Evolutionary conservation across 352 stramenopile genomes (phyloP), one percentile per base, ranked within the genome.

Genomic region (Globisporangium rhizosaccharum): DNA sequence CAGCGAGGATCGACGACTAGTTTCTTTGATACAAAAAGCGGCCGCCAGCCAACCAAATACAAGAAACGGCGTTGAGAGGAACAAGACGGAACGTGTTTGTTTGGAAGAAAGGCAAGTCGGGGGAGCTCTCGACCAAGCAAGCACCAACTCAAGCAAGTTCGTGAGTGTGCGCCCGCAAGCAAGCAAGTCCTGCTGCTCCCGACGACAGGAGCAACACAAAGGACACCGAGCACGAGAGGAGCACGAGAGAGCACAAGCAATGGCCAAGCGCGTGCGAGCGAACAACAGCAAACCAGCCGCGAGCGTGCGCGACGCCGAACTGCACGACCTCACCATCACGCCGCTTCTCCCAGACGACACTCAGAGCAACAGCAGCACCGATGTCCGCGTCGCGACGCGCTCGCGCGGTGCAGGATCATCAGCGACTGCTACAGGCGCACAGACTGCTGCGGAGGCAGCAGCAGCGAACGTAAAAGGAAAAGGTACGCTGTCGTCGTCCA

Each of bases 191-290:
- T 30, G 4, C 6, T n/a, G 11, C 23, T 10, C 6, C 11, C 41
- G 41, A 47, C 33, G 10, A 39, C 46, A 26, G 44, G 57, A n/a
- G 14, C 56, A 62, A 26, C 53, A 10, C 28, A 61, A 39, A 44
- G 44, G 3, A 5, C 54, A 59, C 7, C 12, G 36, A 52, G n/a
- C 17, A 30, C 25, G 48, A 58, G 42, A 63, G 3, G 47, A 63
- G 58, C 53, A 57, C n/a, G n/a, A 53, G 42, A 44, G 20, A 50
- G 25, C 41, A 14, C 63, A 45, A 51, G 44, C 33, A 25, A 89
- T 91, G 79, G 72, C 81, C 39, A 91, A 91, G 68, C 81, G 81
- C 63, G 56, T 91, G 14, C 73, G 81, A 65, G 71, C 73, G 25
- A 57, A 57, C 20, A 57, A 26, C 20, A 25, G 23, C 37, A 61